Evolutionary conservation across 768 basidiomycete species (phyloP), one percentile per base, ranked within the genome.

Genomic region (Xerocomus spinulosus): DNA sequence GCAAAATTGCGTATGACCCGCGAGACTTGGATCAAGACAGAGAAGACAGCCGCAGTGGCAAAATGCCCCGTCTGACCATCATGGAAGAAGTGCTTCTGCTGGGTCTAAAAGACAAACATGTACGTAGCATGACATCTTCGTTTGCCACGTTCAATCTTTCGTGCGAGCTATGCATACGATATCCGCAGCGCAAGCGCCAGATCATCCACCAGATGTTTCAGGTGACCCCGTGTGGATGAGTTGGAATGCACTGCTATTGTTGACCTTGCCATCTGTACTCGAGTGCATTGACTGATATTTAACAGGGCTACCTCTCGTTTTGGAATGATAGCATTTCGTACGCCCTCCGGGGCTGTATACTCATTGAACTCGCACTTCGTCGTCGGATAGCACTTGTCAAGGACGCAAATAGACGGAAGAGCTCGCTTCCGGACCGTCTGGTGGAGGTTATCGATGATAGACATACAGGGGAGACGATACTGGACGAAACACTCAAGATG

Each of bases 321-420:
- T 98, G 95, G 95, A 98, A 98, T 71, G 95, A 99, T 75, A 98
- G 97, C 70, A 99, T 99, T 56, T 96, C 93, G 0, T 99, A 99
- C 69, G 94, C 95, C 13, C 79, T 99, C 2, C 83, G 96, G n/a
- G 96, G 96, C 5, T 97, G 95, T 67, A 97, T 99, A 60, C 80
- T 99, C 52, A 86, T 98, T 46, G 95, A 99, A 66, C 85, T 99
- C 50, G 94, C 95, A 1, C 80, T 99, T n/a, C 82, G 95, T 34
- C 78, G 92, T 48, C 80, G 96, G 32, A 96, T 99, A 68, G 92
- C 90, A 3, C 80, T 97, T 50, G 86, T 92, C 43, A 79, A 80
- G 56, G 95, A 98, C 61, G 83, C 87, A 9, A 78, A 56, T 18
- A 74, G 83, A 54, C 79, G 93, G 38, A 77, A 88, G 47, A 72